A percentile compares a stretch with the other conserved stretches of the same genome.
phyloP scores from a whole-genome alignment of 805 yeast species.

The Metschnikowia arizonensis region DNA sequence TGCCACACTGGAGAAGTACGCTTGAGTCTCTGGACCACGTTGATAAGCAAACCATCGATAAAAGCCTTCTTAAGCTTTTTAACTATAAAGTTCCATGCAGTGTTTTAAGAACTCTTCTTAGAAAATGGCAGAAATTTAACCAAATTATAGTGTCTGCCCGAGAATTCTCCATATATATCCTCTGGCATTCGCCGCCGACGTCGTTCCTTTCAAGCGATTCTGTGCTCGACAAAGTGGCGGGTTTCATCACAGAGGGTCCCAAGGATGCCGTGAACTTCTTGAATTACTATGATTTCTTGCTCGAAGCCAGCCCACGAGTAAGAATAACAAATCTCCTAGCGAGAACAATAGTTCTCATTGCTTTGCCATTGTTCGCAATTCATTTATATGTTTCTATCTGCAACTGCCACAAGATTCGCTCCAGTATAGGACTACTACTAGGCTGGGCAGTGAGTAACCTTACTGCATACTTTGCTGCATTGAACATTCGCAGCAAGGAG shows the following conservation, averaged over 20 bases:
- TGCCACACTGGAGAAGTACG: neutral
- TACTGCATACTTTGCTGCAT: conserved; percentile 26
- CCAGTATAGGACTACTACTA: conserved; percentile 31
- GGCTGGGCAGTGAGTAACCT: conserved; percentile 34
- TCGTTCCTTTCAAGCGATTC: neutral
- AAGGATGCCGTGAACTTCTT: neutral
- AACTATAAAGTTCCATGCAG: conserved; percentile 1
- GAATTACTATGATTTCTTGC: neutral
- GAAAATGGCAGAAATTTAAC: neutral
- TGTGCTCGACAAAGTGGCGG: neutral
- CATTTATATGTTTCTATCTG: conserved; percentile 28
- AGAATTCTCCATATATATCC: neutral
- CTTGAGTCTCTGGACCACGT: neutral
- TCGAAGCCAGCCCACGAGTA: neutral
- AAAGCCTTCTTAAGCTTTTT: neutral
- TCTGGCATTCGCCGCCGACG: neutral
- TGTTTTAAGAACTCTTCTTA: neutral
- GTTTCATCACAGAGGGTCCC: neutral
- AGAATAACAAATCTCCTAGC: neutral
- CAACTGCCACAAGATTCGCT: conserved; percentile 33
- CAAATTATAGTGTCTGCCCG: conserved; percentile 1
- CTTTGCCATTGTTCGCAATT: neutral
- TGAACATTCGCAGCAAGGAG: conserved; percentile 17
- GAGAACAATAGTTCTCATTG: neutral
- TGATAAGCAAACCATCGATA: neutral